Conservation (phyloP, 192 early-diverging fungal genomes). For the Backusella luteola region DNA sequence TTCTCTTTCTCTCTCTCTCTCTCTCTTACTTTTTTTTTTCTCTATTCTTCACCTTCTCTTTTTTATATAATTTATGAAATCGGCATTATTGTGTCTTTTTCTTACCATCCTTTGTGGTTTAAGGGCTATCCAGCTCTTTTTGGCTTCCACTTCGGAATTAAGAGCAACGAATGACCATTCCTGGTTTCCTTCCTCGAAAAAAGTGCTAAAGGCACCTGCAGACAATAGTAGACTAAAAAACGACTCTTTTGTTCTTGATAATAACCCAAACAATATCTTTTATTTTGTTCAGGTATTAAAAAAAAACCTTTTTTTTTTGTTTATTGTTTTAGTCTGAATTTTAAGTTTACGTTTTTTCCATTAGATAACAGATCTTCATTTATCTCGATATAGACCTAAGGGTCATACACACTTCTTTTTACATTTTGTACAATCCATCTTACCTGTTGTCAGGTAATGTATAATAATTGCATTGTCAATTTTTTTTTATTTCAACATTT, state of each 20-base stretch:
- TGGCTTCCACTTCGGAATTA: conserved; percentile 3
- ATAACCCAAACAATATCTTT: conserved; percentile 54
- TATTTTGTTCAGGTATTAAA: conserved; percentile 67
- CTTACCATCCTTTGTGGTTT: neutral
- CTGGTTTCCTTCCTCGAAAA: neutral
- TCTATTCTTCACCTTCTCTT: neutral
- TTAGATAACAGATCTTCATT: conserved; percentile 84
- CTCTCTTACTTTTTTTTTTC: neutral
- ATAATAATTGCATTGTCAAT: neutral
- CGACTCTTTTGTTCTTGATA: conserved; percentile 4
- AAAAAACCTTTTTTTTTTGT: conserved; percentile 1
- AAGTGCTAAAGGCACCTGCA: neutral
- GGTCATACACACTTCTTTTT: conserved; percentile 79
- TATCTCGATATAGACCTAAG: conserved; percentile 62
- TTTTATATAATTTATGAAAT: conserved; percentile 3
- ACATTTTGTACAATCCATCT: conserved; percentile 66
- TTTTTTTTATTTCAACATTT: neutral
- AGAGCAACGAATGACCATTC: conserved; percentile 1
- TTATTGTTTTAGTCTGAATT: conserved; percentile 3
- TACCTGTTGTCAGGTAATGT: conserved; percentile 61
- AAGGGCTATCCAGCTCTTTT: conserved; percentile 7
- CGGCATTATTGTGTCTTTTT: neutral
- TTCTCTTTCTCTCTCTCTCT: neutral
- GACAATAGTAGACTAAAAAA: conserved; percentile 8
- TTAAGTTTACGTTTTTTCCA: conserved; percentile 1